Evolutionary conservation across 73 alveolate species (phyloP), one percentile per base, ranked within the genome.

Genomic region (Blepharisma japonicum): DNA sequence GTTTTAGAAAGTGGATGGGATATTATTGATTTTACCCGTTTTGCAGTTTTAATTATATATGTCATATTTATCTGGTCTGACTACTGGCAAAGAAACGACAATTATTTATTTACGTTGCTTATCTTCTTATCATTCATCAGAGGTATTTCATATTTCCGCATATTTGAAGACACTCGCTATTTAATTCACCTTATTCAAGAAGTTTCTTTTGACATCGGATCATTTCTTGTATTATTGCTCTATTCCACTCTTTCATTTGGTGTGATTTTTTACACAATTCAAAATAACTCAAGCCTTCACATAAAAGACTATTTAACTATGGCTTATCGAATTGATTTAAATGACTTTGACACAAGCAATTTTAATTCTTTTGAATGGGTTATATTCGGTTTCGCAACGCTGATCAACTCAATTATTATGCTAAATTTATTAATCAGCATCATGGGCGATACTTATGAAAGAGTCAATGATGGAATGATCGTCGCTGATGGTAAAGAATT

Each of bases 111-210:
- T 14, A 9, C 47, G 18, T n/a, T 18, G 74, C 74, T 61, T n/a
- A 9, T 20, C 5, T 61, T 61, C 46, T n/a, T 45, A 23, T 38
- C 66, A 3, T 18, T 45, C 32, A 11, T 79, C 32, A 71, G 87
- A 76, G 87, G 87, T 21, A 80, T 80, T 56, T 56, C 82, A 7
- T 76, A 77, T 56, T 77, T 80, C 49, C 76, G 87, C 39, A 56
- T 80, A 77, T 80, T 80, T 32, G 77, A 32, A 21, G 27, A 39
- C 2, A 20, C 77, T 3, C 76, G 85, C 4, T 80, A 80, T 74
- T 56, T 80, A 55, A 80, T 77, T 21, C 74, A 80, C 83, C 46
- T 80, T 71, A 20, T 80, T 46, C 74, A 42, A 11, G 87, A 80
- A 76, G 77, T 80, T 20, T 56, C 71, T 1, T 74, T 46, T 42